Base-by-base conservation (phyloP, 768 basidiomycete species). In the Boletus barrowsii region DNA sequence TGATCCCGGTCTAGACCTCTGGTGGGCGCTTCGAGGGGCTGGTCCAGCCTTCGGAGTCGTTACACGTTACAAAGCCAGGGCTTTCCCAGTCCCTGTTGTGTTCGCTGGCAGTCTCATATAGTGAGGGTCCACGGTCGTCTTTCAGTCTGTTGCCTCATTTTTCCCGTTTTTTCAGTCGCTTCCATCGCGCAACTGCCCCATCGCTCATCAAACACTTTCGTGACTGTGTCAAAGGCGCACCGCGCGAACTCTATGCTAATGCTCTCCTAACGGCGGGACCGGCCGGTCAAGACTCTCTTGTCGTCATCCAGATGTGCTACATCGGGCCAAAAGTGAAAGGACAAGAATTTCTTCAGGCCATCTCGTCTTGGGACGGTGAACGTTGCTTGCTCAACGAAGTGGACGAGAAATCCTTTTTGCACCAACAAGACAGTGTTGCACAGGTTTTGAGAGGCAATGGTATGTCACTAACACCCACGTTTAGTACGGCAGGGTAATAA, bases 91-190 rank as follows among this genome's bases (percentile, higher is more conserved):
- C 10, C 92, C 93, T 10, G 84, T 91, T 8, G 92, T 94, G 4
- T 95, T 92, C 62, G 91, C 94, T 10, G 94, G 94, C 3, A 96
- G 93, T 66, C 76, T 96, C 41, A 86, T 97, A 58, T 96, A 93
- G 93, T 93, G 62, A 64, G 29, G 90, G 77, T 46, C 30, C 51
- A 18, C 20, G 30, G 18, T 49, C 18, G 35, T 32, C 20, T 53
- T 15, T 35, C 22, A n/a, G 37, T 11, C 20, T 18, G 18, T 2
- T 18, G 32, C 41, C 30, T 62, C 35, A 61, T 60, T 33, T 29
- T 35, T 52, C 24, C 35, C 29, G 29, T 17, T 53, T 59, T 47
- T 57, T 8, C 63, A 95, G 93, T 70, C 88, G 90, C 36, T 97
- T 96, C 74, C 85, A 91, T 68, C 82, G 79, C 45, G 81, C 84